Percentiles rank a stretch among this genome's conserved stretches.
Evolutionary conservation across 75 land plant genomes (phyloP).

Genomic region (Pinus taeda): DNA sequence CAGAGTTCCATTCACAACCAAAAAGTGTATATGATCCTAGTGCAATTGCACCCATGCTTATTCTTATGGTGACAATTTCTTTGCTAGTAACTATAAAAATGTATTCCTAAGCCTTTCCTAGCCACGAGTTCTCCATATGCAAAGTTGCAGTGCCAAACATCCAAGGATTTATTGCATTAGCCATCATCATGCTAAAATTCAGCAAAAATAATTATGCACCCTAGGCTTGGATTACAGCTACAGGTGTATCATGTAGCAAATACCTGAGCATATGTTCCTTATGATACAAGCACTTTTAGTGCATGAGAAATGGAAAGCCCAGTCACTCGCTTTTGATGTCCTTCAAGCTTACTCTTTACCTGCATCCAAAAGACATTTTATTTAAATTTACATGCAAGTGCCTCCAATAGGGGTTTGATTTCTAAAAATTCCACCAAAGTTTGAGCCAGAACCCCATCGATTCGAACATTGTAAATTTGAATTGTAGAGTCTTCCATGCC

Average conservation of each 20-base stretch:
- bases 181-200: conserved; percentile 4
- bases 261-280: conserved; percentile 56
- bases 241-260: neutral
- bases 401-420: too few species aligned
- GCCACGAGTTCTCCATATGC: conserved; percentile 36
- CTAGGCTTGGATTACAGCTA: neutral
- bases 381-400: too few species aligned
- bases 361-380: conserved; percentile 6
- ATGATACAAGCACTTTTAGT: conserved; percentile 44
- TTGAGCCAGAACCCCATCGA: too few species aligned
- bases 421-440: too few species aligned
- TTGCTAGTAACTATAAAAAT: conserved; percentile 20
- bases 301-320: conserved; percentile 45
- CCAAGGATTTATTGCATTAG: neutral
- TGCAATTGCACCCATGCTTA: conserved; percentile 49
- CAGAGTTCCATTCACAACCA: conserved; percentile 42
- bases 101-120: conserved; percentile 31
- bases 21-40: conserved; percentile 37
- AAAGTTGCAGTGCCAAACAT: conserved; percentile 20
- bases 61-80: neutral
- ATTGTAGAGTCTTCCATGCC: conserved; percentile 62
- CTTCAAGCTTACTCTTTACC: conserved; percentile 52
- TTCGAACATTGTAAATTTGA: neutral
- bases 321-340: conserved; percentile 46
- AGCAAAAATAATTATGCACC: neutral